Percentiles rank a stretch among this genome's conserved stretches.
phyloP scores from a whole-genome alignment of 345 rosid species.

The Cardiospermum halicacabum region DNA sequence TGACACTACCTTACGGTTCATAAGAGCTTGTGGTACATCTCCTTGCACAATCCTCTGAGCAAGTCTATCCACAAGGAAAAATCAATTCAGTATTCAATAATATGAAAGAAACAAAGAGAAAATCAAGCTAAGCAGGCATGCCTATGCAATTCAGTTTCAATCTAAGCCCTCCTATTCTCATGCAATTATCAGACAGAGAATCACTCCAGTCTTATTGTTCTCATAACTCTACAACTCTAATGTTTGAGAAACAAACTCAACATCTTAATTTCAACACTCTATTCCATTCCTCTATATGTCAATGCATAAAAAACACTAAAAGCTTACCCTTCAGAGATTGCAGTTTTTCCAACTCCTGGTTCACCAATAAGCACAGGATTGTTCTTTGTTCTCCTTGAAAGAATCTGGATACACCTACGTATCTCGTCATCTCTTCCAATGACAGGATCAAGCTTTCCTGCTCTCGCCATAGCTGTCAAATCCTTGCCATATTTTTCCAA shows the following conservation, averaged over 20 bases:
- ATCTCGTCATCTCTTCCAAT: constrained; percentile 99
- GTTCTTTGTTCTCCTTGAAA: constrained; percentile 97
- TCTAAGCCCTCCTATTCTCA: not conserved
- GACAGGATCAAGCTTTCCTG: constrained; percentile 97
- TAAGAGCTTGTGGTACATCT: constrained; percentile 98
- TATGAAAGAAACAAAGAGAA: not conserved
- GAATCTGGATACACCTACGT: constrained; percentile 96
- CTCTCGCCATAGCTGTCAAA: constrained; percentile 93
- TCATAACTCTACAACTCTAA: not conserved
- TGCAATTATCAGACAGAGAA: not conserved
- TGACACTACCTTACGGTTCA: constrained; percentile 78
- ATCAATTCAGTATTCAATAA: not conserved
- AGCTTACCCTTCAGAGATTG: constrained; percentile 94
- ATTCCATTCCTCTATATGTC: constrained; percentile 2
- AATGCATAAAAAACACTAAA: not conserved
- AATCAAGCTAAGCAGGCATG: not conserved
- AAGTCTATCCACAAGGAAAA: constrained; percentile 51
- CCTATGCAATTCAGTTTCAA: not conserved
- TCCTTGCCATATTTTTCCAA: constrained; percentile 95
- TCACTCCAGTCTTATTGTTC: not conserved
- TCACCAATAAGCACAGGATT: constrained; percentile 98
- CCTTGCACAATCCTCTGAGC: constrained; percentile 99
- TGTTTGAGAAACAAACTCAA: not conserved
- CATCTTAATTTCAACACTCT: not conserved
- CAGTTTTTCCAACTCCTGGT: constrained; percentile 99